Evolutionary conservation across 163 green algal species (phyloP), one percentile per base, ranked within the genome.

Genomic region (Chloromonas sp.): DNA sequence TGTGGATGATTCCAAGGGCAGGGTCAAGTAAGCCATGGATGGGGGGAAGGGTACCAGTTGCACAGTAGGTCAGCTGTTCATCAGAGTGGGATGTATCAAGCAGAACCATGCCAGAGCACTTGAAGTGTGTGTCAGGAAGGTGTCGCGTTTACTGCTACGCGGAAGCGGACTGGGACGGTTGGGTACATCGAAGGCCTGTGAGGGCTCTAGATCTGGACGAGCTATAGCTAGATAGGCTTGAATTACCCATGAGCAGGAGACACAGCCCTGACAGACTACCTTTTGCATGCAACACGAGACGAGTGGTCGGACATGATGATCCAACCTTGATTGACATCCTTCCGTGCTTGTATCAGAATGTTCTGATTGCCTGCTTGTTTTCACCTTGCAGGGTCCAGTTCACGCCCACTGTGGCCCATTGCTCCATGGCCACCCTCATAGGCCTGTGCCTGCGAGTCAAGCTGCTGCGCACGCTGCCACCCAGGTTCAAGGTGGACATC

Each of bases 351-450:
- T 36, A 36, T 36, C 36, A 36, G 36, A 36, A 36, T 36, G 36
- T 36, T 36, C 36, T 36, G 36, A 36, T 36, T 36, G 36, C 36
- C 36, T 36, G 36, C 36, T 36, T 76, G 66, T 76, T n/a, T 70
- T 70, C 14, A 60, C 81, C 59, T 1, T 83, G 79, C 94, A 98
- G 96, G 84, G 94, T 99, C 59, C 85, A 91, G 3, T 99, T 99
- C 92, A 99, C 97, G 0, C 97, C 97, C 1, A 99, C 97, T 0
- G 97, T 99, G 14, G 91, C 95, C 78, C 96, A 98, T 87, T 98
- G 96, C 93, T 97, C 91, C 88, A 98, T 98, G 95, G 96, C 97
- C 0, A 99, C 97, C 0, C 92, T 99, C 5, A 99, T 99, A 59
- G 97, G 97, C 0, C 92, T 99, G 2, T 98, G 92, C 88, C 94